Conservation (phyloP, 2,329 filamentous ascomycete species). For the Cordyceps javanica region DNA sequence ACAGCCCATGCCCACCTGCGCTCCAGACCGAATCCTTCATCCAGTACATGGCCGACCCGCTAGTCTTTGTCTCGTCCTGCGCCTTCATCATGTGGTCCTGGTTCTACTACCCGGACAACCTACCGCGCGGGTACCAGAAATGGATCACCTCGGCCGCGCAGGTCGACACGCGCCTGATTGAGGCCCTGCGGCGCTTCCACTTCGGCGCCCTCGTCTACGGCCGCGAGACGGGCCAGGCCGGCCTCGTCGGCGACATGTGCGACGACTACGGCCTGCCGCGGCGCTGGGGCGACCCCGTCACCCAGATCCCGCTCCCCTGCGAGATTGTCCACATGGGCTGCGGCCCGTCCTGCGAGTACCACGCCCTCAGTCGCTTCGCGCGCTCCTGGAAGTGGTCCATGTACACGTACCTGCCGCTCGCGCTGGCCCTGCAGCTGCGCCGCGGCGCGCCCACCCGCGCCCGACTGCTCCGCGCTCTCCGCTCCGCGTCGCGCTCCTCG, state of each 20-base stretch:
- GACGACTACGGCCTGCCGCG: constrained; percentile 61
- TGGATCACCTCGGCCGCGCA: constrained; percentile 77
- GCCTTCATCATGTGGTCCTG: constrained; percentile 84
- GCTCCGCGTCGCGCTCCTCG: constrained; percentile 63
- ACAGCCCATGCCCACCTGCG: constrained; percentile 5
- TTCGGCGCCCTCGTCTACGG: constrained; percentile 64
- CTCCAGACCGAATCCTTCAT: constrained; percentile 27
- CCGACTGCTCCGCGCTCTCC: constrained; percentile 45
- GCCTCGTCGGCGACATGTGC: constrained; percentile 66
- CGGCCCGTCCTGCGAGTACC: constrained; percentile 67
- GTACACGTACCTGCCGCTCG: constrained; percentile 70
- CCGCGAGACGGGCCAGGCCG: constrained; percentile 62
- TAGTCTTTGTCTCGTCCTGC: constrained; percentile 65
- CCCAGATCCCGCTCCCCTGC: constrained; percentile 69
- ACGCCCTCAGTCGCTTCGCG: constrained; percentile 62
- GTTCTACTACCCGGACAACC: constrained; percentile 67
- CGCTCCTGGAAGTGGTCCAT: constrained; percentile 69
- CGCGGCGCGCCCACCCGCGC: constrained; percentile 24
- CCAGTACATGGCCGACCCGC: constrained; percentile 49
- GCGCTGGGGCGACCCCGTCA: constrained; percentile 66
- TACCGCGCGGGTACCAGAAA: constrained; percentile 69
- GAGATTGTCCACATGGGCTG: constrained; percentile 77
- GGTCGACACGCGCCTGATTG: constrained; percentile 67
- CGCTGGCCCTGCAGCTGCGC: constrained; percentile 55
- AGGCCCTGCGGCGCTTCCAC: constrained; percentile 63